Percentiles rank a stretch among this genome's conserved stretches.
These are phyloP conservation scores for Calonectria henricotiae DNA, from an alignment of 2,329 filamentous ascomycete species.

Conservation along the genomic window DNA sequence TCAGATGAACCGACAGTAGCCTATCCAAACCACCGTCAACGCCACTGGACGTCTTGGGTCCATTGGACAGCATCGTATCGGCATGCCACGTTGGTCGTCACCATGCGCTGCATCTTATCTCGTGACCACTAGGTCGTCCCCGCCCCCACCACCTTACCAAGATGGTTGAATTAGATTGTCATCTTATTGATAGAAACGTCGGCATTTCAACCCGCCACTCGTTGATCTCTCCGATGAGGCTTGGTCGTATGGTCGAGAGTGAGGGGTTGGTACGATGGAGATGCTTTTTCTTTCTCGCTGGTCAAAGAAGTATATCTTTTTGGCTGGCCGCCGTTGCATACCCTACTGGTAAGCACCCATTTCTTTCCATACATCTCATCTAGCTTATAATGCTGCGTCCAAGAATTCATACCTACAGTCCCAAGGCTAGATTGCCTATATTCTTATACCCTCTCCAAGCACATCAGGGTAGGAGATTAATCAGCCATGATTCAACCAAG, in stretches of 20 bases:
- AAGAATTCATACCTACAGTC: not conserved
- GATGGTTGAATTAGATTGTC: slow-evolving; percentile 23
- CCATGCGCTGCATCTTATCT: slow-evolving; percentile 36
- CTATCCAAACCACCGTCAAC: slow-evolving; percentile 29
- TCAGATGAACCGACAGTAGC: slow-evolving; percentile 28
- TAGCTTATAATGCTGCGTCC: slow-evolving; percentile 34
- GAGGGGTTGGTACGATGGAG: slow-evolving; percentile 19
- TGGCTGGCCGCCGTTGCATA: not conserved
- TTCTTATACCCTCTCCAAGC: not conserved
- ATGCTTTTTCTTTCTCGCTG: not conserved
- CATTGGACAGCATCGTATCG: slow-evolving; percentile 24
- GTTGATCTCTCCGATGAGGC: slow-evolving; percentile 23
- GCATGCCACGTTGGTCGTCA: slow-evolving; percentile 34
- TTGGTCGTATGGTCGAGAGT: not conserved
- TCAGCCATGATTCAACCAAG: slow-evolving; percentile 37
- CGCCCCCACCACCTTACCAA: slow-evolving; percentile 36
- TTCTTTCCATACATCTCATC: not conserved
- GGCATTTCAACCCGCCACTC: slow-evolving; percentile 16
- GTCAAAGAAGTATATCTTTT: slow-evolving; percentile 30
- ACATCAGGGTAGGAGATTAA: not conserved
- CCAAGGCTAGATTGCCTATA: slow-evolving; percentile 7
- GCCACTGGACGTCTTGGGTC: not conserved
- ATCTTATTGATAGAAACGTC: slow-evolving; percentile 27
- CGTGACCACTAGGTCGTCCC: slow-evolving; percentile 36
- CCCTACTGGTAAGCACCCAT: not conserved